Evolutionary conservation across 2,329 filamentous ascomycete genomes (phyloP).

Genomic region (Diplodia intermedia): DNA sequence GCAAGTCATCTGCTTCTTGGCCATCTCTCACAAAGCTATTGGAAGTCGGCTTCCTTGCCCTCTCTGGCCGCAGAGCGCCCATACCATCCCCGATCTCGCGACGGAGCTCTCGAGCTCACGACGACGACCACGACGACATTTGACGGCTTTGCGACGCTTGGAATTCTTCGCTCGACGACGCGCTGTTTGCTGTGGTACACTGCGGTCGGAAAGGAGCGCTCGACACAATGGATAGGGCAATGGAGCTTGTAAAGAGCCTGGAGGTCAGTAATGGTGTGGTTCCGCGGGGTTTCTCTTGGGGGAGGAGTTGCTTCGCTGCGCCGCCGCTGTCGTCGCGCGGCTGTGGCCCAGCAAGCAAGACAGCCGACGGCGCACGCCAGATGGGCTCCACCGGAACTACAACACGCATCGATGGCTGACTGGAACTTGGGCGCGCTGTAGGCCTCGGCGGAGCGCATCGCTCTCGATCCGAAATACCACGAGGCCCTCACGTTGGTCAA

Average conservation of each 20-base stretch:
- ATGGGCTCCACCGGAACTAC: neutral
- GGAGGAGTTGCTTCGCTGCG: neutral
- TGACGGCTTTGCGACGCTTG: neutral
- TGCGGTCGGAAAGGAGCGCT: neutral
- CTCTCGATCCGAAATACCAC: conserved; percentile 84
- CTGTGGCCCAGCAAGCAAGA: neutral
- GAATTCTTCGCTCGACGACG: neutral
- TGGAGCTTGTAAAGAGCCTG: conserved; percentile 26
- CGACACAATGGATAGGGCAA: conserved; percentile 12
- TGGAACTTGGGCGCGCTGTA: neutral
- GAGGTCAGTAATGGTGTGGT: conserved; percentile 18
- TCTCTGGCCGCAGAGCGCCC: neutral
- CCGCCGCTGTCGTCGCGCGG: neutral
- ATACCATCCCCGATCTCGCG: conserved; percentile 11
- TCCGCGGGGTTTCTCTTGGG: neutral
- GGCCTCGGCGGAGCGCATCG: conserved; percentile 65
- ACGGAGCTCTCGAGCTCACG: neutral
- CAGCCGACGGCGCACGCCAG: too few relatives aligned
- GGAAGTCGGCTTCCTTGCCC: neutral
- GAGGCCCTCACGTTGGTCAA: conserved; percentile 86
- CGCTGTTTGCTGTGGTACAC: neutral
- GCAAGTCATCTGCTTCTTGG: neutral
- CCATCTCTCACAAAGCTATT: conserved; percentile 5
- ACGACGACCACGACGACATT: neutral
- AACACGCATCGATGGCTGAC: conserved; percentile 6